Conservation (phyloP, 352 stramenopile species). For the Globisporangium alternatum region DNA sequence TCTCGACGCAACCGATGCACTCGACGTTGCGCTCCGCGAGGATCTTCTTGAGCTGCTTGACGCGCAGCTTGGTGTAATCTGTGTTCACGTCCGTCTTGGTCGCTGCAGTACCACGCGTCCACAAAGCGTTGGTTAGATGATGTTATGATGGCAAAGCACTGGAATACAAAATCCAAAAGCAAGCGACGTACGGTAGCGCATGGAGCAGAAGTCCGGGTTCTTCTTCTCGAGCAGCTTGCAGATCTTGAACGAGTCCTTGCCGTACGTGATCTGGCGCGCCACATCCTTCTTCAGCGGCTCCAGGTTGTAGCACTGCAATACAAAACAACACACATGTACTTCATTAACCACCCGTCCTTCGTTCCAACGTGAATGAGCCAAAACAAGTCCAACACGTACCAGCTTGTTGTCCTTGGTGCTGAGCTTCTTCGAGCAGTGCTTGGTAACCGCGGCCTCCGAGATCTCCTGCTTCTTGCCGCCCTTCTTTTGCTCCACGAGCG, state of each 20-base stretch:
- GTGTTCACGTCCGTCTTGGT: constrained; percentile 93
- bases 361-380: not conserved
- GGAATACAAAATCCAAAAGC: not conserved
- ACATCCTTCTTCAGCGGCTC: constrained; percentile 94
- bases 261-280: constrained; percentile 89
- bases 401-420: constrained; percentile 91
- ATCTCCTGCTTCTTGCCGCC: constrained; percentile 79
- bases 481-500: constrained; percentile 65
- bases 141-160: not conserved
- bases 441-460: constrained; percentile 80
- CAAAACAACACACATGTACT: constrained; percentile 2
- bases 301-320: constrained; percentile 91
- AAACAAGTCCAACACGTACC: constrained; percentile 29
- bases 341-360: not conserved
- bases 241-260: constrained; percentile 92
- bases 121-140: too few species aligned
- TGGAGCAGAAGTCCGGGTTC: constrained; percentile 93
- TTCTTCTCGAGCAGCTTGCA: constrained; percentile 94
- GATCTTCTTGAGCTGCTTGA: constrained; percentile 96
- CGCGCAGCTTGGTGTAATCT: constrained; percentile 93
- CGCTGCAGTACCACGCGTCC: constrained; percentile 32
- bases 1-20: constrained; percentile 93
- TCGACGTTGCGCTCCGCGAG: constrained; percentile 89
- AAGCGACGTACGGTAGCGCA: constrained; percentile 87
- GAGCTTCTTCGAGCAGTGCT: constrained; percentile 84